Evolutionary conservation across 352 stramenopile genomes (phyloP), one percentile per base, ranked within the genome.

Genomic region (Phytophthora fragariae): DNA sequence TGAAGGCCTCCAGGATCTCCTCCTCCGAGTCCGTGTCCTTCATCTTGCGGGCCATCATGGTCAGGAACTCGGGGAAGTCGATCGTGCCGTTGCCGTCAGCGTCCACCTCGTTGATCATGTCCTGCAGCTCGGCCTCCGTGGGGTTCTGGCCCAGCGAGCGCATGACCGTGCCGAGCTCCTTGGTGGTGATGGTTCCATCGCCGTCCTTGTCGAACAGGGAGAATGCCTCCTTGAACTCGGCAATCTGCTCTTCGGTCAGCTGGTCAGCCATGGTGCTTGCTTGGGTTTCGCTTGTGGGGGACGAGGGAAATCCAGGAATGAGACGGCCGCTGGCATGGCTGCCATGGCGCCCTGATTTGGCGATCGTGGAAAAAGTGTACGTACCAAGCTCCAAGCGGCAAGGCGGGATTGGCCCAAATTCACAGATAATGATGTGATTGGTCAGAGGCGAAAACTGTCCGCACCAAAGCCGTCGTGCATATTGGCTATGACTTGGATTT

Each of bases 171-270:
- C 97, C 97, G 62, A 99, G 91, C 81, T 99, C 97, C 92, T 99
- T 99, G 76, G 97, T 99, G 55, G 97, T 99, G 89, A 99, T 99
- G 83, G 97, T 99, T 88, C 97, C 97, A 99, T 97, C 96, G 65
- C 87, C 93, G 83, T 99, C 97, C 94, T 99, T 99, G 86, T 99
- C 97, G 80, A 99, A 99, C 53, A 99, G 93, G 77, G 96, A 99
- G 92, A 99, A 99, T 19, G 98, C 98, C 89, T 99, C 98, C 96
- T 99, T 99, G 93, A 99, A 99, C 93, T 99, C 98, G 49, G 97
- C 97, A 88, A 99, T 99, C 88, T 99, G 97, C 82, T 97, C 88
- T 82, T 96, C 88, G n/a, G 91, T 97, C 54, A 97, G 76, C 73
- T 97, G 90, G 82, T 97, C 90, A 80, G 90, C 88, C 90, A 96